Conservation (phyloP, 768 basidiomycete species). For the Serendipita sp. region DNA sequence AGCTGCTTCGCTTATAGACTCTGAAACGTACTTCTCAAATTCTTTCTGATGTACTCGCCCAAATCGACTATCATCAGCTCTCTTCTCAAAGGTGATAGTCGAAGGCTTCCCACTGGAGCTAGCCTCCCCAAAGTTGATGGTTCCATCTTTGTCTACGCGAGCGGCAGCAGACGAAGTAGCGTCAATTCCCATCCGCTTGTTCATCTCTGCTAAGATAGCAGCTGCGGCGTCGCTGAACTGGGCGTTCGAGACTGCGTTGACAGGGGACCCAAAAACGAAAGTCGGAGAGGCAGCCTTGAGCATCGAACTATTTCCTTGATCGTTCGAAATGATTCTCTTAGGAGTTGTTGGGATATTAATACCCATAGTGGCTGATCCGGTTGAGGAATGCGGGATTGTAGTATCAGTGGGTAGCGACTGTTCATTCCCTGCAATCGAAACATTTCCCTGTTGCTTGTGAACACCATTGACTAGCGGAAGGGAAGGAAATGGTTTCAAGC, state of each 20-base stretch:
- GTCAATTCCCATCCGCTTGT: constrained; percentile 42
- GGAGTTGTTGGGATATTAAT: neutral
- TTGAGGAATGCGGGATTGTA: no score
- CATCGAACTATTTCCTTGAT: neutral
- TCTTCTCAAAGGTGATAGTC: constrained; percentile 1
- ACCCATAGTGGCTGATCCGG: no score
- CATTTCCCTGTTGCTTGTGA: no score
- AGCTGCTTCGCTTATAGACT: neutral
- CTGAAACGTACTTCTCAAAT: constrained; percentile 29
- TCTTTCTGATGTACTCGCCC: constrained; percentile 44
- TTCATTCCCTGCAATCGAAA: no score
- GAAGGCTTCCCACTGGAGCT: neutral
- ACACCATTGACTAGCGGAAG: no score
- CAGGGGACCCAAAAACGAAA: constrained; percentile 66
- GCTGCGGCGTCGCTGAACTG: constrained; percentile 51
- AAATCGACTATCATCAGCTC: constrained; percentile 24
- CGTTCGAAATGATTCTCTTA: neutral
- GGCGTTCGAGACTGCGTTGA: constrained; percentile 42
- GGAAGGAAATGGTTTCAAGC: no score
- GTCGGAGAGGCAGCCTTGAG: neutral
- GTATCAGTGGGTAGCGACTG: no score
- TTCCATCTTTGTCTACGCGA: constrained; percentile 5
- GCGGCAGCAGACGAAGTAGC: constrained; percentile 34
- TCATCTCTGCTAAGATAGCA: constrained; percentile 72
- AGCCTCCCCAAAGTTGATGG: constrained; percentile 4